phyloP scores from a whole-genome alignment of 2,329 filamentous ascomycete species.

The Beauveria australis region DNA sequence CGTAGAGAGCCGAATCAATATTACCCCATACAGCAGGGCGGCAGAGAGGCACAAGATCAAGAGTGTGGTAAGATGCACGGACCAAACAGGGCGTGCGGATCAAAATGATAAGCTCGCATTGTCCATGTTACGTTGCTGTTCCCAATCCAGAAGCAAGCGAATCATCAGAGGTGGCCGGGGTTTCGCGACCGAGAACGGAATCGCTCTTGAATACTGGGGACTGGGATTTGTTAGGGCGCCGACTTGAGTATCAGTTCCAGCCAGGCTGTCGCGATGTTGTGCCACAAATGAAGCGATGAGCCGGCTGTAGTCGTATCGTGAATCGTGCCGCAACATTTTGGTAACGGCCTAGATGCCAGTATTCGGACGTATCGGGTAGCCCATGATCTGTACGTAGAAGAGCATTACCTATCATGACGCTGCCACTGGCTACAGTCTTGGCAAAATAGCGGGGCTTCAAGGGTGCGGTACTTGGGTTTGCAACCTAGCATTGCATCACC shows the following conservation, averaged over 20 bases:
- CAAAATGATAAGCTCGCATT: neutral
- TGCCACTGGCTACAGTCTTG: neutral
- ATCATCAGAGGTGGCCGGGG: neutral
- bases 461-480: neutral
- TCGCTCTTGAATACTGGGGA: neutral
- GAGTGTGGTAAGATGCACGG: neutral
- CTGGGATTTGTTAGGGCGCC: neutral
- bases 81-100: neutral
- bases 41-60: neutral
- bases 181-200: neutral
- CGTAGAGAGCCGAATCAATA: neutral
- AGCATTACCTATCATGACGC: constrained; percentile 5
- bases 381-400: neutral
- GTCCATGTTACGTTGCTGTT: neutral
- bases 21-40: neutral
- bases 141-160: neutral
- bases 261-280: neutral
- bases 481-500: constrained; percentile 2
- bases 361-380: neutral
- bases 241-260: neutral
- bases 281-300: neutral
- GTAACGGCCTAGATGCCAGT: neutral
- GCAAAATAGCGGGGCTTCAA: constrained; percentile 5
- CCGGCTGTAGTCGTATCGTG: no score
- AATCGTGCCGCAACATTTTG: no score